Percentiles rank a stretch among this genome's conserved stretches.
Conservation (phyloP, 257 asterid genomes). For the Lavandula angustifolia region DNA sequence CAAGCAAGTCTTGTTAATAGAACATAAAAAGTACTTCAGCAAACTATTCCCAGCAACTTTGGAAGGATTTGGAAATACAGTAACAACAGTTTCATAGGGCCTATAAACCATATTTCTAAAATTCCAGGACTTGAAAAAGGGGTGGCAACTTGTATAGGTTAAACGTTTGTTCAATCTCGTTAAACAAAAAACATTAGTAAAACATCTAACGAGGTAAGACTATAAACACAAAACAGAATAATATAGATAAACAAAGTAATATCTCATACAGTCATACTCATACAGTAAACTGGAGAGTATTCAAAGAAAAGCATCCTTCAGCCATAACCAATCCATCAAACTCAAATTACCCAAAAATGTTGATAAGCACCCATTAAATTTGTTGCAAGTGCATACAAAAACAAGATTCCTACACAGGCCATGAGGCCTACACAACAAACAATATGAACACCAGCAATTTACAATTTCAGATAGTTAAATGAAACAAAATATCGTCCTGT, state of each 20-base stretch:
- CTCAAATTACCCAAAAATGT: neutral
- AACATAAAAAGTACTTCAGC: neutral
- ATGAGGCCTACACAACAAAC: constrained; percentile 1
- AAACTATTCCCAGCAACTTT: neutral
- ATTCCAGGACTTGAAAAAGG: neutral
- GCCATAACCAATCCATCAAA: neutral
- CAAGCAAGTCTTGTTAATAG: constrained; percentile 11
- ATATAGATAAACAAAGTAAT: neutral
- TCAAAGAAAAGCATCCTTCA: neutral
- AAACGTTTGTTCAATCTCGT: neutral
- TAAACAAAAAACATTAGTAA: neutral
- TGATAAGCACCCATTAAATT: neutral
- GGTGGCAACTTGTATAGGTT: neutral
- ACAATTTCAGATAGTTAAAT: neutral
- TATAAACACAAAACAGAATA: neutral
- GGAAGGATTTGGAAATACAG: constrained; percentile 1
- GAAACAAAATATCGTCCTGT: neutral
- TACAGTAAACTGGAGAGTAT: too few relatives aligned
- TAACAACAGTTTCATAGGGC: constrained; percentile 1
- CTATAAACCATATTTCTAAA: neutral
- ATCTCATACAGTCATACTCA: neutral
- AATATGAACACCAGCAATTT: neutral
- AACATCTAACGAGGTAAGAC: neutral
- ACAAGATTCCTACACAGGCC: neutral
- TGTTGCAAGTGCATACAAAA: neutral